These are phyloP conservation scores for Gillenia trifoliata DNA, from an alignment of 306 rosid species.

Conservation along the genomic window DNA sequence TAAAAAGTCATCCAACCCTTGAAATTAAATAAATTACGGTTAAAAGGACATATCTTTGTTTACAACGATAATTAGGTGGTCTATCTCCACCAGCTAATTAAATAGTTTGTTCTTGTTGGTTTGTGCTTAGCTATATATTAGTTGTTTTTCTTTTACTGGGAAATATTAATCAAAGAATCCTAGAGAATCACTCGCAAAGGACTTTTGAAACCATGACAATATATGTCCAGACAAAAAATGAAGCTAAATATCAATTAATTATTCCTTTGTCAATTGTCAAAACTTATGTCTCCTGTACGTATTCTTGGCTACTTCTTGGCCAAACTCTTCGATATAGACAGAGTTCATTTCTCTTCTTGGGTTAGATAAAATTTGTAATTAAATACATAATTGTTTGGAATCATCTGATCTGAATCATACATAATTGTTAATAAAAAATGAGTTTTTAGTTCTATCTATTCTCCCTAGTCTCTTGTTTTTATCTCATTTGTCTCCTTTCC, in stretches of 20 bases:
- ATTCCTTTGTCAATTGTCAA: no score
- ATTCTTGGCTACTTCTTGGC: no score
- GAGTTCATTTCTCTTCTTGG: not conserved
- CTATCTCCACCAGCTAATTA: not conserved
- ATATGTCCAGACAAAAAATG: not conserved
- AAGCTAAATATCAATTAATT: no score
- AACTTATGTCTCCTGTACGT: no score
- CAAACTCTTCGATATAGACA: no score
- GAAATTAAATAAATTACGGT: not conserved
- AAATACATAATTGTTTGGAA: not conserved
- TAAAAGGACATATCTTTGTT: not conserved
- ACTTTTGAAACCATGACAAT: not conserved
- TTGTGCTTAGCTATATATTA: not conserved
- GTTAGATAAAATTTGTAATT: not conserved
- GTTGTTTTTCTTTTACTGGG: no score
- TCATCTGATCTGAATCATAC: not conserved
- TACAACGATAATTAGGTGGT: not conserved
- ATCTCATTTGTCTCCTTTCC: no score
- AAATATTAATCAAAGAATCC: not conserved
- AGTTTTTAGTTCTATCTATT: no score
- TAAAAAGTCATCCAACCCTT: no score
- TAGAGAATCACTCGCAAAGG: not conserved
- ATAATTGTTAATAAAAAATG: no score
- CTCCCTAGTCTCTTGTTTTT: no score
- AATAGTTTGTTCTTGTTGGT: not conserved